Evolutionary conservation across 2,329 filamentous ascomycete genomes (phyloP).

Genomic region (Ilyonectria sp.): DNA sequence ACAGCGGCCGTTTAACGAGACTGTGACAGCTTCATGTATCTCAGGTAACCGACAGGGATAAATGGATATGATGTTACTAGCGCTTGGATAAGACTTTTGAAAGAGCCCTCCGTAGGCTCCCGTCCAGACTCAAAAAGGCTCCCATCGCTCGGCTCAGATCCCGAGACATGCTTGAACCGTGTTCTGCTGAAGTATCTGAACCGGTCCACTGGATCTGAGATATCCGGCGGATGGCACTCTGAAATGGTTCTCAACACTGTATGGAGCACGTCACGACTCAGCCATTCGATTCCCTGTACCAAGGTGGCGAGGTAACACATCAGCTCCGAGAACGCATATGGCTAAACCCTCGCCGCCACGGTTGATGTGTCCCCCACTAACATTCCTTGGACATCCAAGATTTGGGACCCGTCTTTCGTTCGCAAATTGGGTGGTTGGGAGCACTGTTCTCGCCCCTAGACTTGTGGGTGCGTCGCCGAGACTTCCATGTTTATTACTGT

Average conservation of each 20-base stretch:
- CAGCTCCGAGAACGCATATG: conserved; percentile 16
- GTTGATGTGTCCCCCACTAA: conserved; percentile 4
- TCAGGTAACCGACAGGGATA: too few species aligned
- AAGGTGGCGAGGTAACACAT: conserved; percentile 3
- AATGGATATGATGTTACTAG: too few species aligned
- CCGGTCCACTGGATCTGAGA: conserved; percentile 6
- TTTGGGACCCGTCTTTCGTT: not conserved
- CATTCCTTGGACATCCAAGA: not conserved
- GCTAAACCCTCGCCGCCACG: conserved; percentile 7
- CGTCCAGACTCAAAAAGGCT: conserved; percentile 3
- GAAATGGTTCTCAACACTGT: not conserved
- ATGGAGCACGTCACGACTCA: conserved; percentile 2
- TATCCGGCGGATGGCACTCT: conserved; percentile 10
- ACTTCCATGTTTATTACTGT: not conserved
- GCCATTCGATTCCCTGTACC: conserved; percentile 10
- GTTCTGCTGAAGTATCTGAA: not conserved
- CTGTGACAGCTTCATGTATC: too few species aligned
- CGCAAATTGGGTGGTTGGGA: not conserved
- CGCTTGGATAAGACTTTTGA: too few species aligned
- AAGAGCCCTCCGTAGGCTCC: too few species aligned
- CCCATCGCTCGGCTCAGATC: conserved; percentile 11
- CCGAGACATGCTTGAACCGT: conserved; percentile 19
- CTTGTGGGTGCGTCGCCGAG: not conserved
- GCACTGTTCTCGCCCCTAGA: not conserved
- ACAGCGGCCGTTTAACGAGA: too few species aligned